These are phyloP conservation scores for Murraya paniculata DNA, from an alignment of 345 rosid species.

Conservation along the genomic window DNA sequence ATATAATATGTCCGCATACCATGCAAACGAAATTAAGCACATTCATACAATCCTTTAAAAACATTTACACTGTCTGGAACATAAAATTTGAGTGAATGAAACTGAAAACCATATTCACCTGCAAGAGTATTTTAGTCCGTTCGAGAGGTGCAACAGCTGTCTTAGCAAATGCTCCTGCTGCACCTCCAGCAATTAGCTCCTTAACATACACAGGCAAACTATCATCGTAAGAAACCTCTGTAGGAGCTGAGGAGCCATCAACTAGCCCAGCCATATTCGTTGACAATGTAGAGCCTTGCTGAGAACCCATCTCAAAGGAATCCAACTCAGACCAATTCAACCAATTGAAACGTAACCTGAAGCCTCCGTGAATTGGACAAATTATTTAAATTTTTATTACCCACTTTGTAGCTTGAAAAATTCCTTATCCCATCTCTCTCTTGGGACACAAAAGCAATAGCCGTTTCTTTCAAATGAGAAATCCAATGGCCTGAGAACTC, in stretches of 20 bases:
- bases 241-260: slow-evolving; percentile 46
- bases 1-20: background rate
- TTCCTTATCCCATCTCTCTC: slow-evolving; percentile 92
- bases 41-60: background rate
- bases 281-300: slow-evolving; percentile 73
- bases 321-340: slow-evolving; percentile 18
- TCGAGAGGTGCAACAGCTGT: slow-evolving; percentile 93
- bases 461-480: slow-evolving; percentile 33
- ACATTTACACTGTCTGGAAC: background rate
- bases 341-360: background rate
- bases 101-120: slow-evolving; percentile 42
- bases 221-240: slow-evolving; percentile 45
- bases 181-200: slow-evolving; percentile 94
- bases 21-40: background rate
- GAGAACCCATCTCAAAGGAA: slow-evolving; percentile 45
- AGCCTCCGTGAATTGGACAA: slow-evolving; percentile 1
- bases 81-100: background rate
- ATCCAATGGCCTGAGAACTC: slow-evolving; percentile 59
- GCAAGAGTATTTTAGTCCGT: slow-evolving; percentile 82
- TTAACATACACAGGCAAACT: slow-evolving; percentile 72
- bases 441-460: slow-evolving; percentile 45
- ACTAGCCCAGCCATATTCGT: slow-evolving; percentile 59
- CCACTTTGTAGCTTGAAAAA: slow-evolving; percentile 59
- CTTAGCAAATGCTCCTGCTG: slow-evolving; percentile 92
- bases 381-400: slow-evolving; percentile 15